These are phyloP conservation scores for Magnolia officinalis DNA, from an alignment of 164 flowering plant species.

Conservation along the genomic window DNA sequence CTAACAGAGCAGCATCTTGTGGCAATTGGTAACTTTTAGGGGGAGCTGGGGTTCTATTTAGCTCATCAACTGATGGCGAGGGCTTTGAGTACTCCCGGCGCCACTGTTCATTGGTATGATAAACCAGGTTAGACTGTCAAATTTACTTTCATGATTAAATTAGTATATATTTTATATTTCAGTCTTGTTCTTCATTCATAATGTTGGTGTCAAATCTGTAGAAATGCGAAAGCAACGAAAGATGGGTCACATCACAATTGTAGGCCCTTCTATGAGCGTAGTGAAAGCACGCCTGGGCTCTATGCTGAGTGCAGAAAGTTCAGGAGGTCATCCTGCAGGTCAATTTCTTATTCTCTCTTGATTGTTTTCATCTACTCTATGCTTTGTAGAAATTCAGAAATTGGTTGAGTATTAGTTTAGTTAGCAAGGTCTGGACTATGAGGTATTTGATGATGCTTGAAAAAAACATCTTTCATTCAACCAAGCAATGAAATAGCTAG, in stretches of 20 bases:
- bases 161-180: conserved; percentile 1
- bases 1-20: too few species aligned
- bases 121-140: conserved; percentile 65
- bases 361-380: not conserved
- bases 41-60: conserved; percentile 69
- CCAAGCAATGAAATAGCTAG: not conserved
- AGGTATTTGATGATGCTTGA: not conserved
- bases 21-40: conserved; percentile 35
- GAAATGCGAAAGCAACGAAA: conserved; percentile 88
- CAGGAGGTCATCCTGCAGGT: conserved; percentile 38
- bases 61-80: conserved; percentile 72
- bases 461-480: not conserved
- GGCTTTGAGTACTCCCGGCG: conserved; percentile 71
- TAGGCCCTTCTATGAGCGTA: conserved; percentile 65
- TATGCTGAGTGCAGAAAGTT: conserved; percentile 41
- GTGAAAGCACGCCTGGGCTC: conserved; percentile 54
- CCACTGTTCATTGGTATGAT: conserved; percentile 90
- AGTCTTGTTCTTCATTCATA: not conserved
- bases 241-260: conserved; percentile 88
- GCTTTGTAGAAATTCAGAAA: not conserved
- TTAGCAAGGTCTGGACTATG: not conserved
- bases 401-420: not conserved
- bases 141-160: not conserved
- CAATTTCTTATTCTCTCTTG: conserved; percentile 9
- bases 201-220: conserved; percentile 14